Conservation (phyloP, 495 filamentous ascomycete genomes). For the Cryomyces antarcticus region DNA sequence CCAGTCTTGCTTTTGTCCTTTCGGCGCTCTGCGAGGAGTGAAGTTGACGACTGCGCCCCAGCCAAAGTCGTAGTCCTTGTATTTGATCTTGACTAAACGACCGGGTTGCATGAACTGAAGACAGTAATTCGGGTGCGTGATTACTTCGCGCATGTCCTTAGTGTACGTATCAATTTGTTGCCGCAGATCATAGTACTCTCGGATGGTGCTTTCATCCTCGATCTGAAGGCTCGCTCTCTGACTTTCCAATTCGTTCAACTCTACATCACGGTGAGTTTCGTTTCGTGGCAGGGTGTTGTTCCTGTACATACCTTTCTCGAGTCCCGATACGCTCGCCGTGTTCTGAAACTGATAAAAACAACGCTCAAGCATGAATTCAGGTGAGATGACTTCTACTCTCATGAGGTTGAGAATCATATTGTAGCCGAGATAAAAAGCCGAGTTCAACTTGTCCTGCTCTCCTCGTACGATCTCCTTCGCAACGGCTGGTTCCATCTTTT, state of each 20-base stretch:
- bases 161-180: constrained; percentile 63
- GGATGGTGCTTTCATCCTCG: constrained; percentile 63
- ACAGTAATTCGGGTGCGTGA: constrained; percentile 73
- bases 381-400: constrained; percentile 87
- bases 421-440: constrained; percentile 94
- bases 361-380: constrained; percentile 87
- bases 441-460: constrained; percentile 90
- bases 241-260: constrained; percentile 52
- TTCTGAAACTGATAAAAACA: constrained; percentile 99
- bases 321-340: constrained; percentile 54
- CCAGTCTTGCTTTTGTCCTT: constrained; percentile 36
- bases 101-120: constrained; percentile 63
- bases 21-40: constrained; percentile 35
- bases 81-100: constrained; percentile 63
- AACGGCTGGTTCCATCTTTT: constrained; percentile 83
- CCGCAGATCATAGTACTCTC: constrained; percentile 77
- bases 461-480: constrained; percentile 90
- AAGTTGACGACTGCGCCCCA: constrained; percentile 77
- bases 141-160: constrained; percentile 70
- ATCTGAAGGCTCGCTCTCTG: constrained; percentile 54
- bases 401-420: constrained; percentile 97
- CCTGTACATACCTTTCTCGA: constrained; percentile 42
- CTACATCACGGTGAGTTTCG: constrained; percentile 24
- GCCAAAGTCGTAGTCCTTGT: constrained; percentile 63
- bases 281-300: constrained; percentile 4